Percentiles rank a stretch among this genome's conserved stretches.
Conservation (phyloP, 2,329 filamentous ascomycete species). For the Epicoccum sorghinum region DNA sequence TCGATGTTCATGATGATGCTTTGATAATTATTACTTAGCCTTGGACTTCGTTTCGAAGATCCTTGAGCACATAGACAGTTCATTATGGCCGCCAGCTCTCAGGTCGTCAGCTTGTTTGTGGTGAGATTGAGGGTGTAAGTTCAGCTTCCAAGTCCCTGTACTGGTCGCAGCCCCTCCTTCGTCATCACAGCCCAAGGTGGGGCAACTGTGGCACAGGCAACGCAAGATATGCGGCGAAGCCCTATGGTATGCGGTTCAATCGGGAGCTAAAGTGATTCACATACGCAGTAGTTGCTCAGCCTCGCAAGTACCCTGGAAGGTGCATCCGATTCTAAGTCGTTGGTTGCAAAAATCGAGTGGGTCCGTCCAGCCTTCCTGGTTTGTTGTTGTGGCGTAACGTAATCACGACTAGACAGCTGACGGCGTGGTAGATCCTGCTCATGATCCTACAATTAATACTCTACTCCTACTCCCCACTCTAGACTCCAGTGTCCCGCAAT, state of each 20-base stretch:
- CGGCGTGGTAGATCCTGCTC: constrained; percentile 8
- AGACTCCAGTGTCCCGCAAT: constrained; percentile 10
- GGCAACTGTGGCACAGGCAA: constrained; percentile 15
- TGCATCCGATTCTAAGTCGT: not conserved
- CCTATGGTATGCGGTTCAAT: not conserved
- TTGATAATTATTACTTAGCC: too few species aligned
- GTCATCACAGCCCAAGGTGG: constrained; percentile 8
- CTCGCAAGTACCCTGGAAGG: not conserved
- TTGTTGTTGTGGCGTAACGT: constrained; percentile 15
- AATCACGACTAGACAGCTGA: constrained; percentile 17
- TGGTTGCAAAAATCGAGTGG: constrained; percentile 4
- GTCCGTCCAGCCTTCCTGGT: constrained; percentile 4
- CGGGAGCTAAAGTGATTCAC: constrained; percentile 6
- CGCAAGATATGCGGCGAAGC: constrained; percentile 10
- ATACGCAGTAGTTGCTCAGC: not conserved
- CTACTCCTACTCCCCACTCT: constrained; percentile 11
- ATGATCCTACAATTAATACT: constrained; percentile 5
- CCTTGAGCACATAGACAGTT: too few species aligned
- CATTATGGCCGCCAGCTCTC: too few species aligned
- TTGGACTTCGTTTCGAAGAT: too few species aligned
- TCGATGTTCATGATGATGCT: too few species aligned
- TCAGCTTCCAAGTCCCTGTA: not conserved
- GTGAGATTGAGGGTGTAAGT: too few species aligned
- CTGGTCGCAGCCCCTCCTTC: constrained; percentile 9
- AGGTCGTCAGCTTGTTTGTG: too few species aligned